Evolutionary conservation across 2,329 filamentous ascomycete genomes (phyloP), one percentile per base, ranked within the genome.

Genomic region (Colletotrichum caudatum): DNA sequence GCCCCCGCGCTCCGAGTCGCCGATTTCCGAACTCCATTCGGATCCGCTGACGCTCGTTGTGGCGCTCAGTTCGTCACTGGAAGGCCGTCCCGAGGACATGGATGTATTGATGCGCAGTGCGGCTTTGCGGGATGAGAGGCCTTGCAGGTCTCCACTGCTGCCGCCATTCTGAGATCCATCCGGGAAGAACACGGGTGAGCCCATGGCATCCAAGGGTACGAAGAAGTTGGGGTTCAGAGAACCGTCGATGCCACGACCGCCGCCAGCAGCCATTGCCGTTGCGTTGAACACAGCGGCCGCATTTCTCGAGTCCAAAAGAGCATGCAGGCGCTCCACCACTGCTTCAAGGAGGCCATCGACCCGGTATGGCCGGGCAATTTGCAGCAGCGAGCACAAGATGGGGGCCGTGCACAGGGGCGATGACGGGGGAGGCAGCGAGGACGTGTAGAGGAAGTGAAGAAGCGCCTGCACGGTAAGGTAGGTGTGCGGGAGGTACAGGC

Each of bases 221-320:
- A 88, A 90, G 79, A 87, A 90, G 77, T 91, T 90, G 69, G 90
- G 90, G 76, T 90, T 90, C 39, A 90, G 81, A 1, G 84, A 85
- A 48, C 87, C 93, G 64, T 92, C 91, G 37, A 95, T 93, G 59
- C 93, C 93, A 59, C 94, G 90, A 0, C 96, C 96, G 35, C 96
- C 95, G 14, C 96, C 96, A 1, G 96, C 96, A 0, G 95, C 96
- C 96, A 98, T 98, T 64, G 96, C 96, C 0, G 95, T 96, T 0
- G 96, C 96, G 75, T 99, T 99, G 85, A 99, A 99, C 0, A 99
- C 95, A 7, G 96, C 96, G 0, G 96, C 96, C 0, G 96, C 95
- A 76, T 98, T 99, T 58, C 95, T 89, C 59, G 94, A 96, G 80
- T 99, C 96, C 5, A 99, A 89, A 0, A 97, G 89, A 39, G 93